Percentiles rank a stretch among this genome's conserved stretches.
These are phyloP conservation scores for Russula sp. DNA, from an alignment of 768 basidiomycete species.

Conservation along the genomic window DNA sequence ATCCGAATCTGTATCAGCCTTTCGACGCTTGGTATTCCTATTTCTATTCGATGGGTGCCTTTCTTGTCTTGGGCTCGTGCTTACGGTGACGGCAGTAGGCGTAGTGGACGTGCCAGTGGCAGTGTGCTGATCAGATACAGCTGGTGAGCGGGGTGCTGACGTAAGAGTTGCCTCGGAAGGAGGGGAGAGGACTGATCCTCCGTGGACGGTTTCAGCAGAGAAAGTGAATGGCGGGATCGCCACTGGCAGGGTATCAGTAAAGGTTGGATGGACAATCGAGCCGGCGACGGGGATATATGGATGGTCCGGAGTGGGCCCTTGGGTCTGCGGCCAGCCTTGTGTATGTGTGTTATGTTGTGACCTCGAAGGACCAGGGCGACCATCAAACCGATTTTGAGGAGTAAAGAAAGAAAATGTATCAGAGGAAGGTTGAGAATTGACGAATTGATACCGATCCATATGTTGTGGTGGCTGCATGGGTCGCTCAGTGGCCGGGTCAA, in stretches of 20 bases:
- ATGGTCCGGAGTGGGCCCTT: not conserved
- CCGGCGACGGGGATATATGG: not conserved
- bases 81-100: not conserved
- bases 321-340: not conserved
- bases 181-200: not conserved
- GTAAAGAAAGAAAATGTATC: not conserved
- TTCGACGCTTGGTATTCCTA: conserved; percentile 9
- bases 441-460: conserved; percentile 18
- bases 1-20: conserved; percentile 11
- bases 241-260: not conserved
- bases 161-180: conserved; percentile 3
- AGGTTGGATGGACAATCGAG: not conserved
- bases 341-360: not conserved
- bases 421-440: conserved; percentile 1
- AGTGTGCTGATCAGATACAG: conserved; percentile 3
- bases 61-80: not conserved
- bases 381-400: not conserved
- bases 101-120: conserved; percentile 5
- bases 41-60: not conserved
- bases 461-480: not conserved
- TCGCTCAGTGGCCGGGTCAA: not conserved
- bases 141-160: conserved; percentile 1
- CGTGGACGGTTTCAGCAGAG: not conserved
- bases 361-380: not conserved
- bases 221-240: not conserved